phyloP scores from a whole-genome alignment of 2,329 filamentous ascomycete species.

The Fusarium hainanense region DNA sequence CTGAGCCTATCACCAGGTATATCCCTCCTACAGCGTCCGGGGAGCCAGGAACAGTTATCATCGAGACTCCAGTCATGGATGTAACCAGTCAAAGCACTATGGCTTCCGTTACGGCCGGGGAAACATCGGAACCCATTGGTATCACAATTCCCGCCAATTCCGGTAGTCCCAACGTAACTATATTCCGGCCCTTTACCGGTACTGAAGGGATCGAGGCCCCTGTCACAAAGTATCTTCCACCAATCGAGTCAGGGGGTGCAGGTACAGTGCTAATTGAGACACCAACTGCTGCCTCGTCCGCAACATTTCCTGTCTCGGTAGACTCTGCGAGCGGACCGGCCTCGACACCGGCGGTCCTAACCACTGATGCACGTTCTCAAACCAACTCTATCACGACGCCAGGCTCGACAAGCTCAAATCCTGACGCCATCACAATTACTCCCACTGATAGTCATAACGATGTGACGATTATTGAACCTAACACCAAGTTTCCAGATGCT shows the following conservation, averaged over 20 bases:
- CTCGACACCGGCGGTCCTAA: conserved; percentile 5
- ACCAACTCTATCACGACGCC: neutral
- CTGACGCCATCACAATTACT: conserved; percentile 22
- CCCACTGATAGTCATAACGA: conserved; percentile 25
- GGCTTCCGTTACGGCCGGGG: neutral
- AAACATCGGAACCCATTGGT: neutral
- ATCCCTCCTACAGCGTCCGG: neutral
- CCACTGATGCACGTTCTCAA: too few species aligned
- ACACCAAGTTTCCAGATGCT: conserved; percentile 25
- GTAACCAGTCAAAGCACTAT: neutral
- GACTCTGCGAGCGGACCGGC: neutral
- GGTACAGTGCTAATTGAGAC: conserved; percentile 14
- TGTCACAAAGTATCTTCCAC: neutral
- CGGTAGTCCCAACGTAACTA: conserved; percentile 1
- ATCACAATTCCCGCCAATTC: conserved; percentile 7
- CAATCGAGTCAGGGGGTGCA: neutral
- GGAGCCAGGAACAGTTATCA: conserved; percentile 11
- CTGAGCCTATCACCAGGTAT: conserved; percentile 11
- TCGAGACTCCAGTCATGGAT: conserved; percentile 2
- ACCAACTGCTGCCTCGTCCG: neutral
- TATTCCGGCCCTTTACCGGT: neutral
- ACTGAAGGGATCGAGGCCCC: neutral
- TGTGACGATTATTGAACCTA: conserved; percentile 28
- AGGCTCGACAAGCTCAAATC: conserved; percentile 1
- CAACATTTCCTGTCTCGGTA: neutral